These are phyloP conservation scores for Verruconis gallopava DNA, from an alignment of 2,329 filamentous ascomycete genomes.

Conservation along the genomic window DNA sequence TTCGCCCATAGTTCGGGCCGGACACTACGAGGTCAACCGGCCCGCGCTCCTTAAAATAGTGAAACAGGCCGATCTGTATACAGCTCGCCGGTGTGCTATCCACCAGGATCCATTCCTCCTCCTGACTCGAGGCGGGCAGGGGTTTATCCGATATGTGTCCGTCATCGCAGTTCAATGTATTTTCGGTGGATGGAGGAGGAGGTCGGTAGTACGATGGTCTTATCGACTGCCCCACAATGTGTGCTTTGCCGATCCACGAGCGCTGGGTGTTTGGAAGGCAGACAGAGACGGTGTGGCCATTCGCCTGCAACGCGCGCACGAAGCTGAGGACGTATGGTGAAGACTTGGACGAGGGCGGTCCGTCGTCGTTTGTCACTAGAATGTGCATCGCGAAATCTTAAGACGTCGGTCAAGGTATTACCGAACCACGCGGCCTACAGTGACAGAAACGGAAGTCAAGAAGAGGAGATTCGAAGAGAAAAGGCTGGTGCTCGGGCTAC, in stretches of 20 bases:
- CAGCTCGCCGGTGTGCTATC: slow-evolving; percentile 37
- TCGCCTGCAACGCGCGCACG: slow-evolving; percentile 41
- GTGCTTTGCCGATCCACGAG: slow-evolving; percentile 97
- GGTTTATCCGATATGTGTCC: slow-evolving; percentile 23
- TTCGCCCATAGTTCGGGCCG: slow-evolving; percentile 38
- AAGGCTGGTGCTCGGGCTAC: too few relatives aligned
- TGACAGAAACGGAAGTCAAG: too few relatives aligned
- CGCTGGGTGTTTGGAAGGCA: slow-evolving; percentile 83
- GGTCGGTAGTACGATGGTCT: slow-evolving; percentile 75
- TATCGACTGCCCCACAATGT: slow-evolving; percentile 81
- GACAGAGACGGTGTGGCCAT: slow-evolving; percentile 72
- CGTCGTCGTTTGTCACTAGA: slow-evolving; percentile 9
- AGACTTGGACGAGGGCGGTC: slow-evolving; percentile 34
- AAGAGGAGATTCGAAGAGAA: too few relatives aligned
- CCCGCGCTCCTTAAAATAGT: slow-evolving; percentile 32
- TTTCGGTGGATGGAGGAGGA: slow-evolving; percentile 11
- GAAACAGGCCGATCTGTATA: slow-evolving; percentile 35
- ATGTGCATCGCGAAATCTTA: too few relatives aligned
- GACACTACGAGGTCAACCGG: slow-evolving; percentile 35
- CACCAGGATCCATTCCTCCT: slow-evolving; percentile 37
- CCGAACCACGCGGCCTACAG: too few relatives aligned
- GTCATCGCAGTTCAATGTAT: slow-evolving; percentile 21
- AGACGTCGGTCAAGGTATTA: too few relatives aligned
- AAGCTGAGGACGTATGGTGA: slow-evolving; percentile 37
- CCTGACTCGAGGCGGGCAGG: slow-evolving; percentile 14